Evolutionary conservation across 192 early-diverging fungal species (phyloP).

Genomic region (Chytriomyces sp.): DNA sequence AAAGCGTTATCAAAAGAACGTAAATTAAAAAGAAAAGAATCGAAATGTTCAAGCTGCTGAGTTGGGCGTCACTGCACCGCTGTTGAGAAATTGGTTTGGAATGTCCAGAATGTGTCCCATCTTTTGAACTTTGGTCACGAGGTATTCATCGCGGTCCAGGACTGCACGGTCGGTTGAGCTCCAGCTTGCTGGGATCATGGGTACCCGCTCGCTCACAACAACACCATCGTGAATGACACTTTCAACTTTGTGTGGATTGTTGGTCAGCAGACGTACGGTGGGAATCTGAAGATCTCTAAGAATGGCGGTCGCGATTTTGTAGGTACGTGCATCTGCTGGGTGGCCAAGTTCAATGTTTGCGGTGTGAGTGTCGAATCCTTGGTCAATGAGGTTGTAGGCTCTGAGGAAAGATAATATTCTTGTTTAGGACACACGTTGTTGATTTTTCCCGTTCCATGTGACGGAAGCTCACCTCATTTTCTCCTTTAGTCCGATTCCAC

Average conservation of each 20-base stretch:
- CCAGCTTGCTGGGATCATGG: conserved; percentile 94
- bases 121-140: conserved; percentile 85
- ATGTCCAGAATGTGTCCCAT: conserved; percentile 91
- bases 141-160: conserved; percentile 78
- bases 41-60: too few relatives aligned
- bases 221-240: conserved; percentile 74
- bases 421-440: not conserved
- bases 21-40: too few relatives aligned
- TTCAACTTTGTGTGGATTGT: conserved; percentile 94
- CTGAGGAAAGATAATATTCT: conserved; percentile 43
- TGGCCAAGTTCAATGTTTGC: conserved; percentile 91
- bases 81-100: conserved; percentile 29
- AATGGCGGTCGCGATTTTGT: conserved; percentile 87
- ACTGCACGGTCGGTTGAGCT: conserved; percentile 36
- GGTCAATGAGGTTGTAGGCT: conserved; percentile 96
- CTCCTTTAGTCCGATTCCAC: conserved; percentile 91
- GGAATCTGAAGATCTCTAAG: conserved; percentile 78
- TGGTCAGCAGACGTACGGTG: conserved; percentile 85
- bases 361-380: conserved; percentile 90
- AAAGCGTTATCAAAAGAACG: too few relatives aligned
- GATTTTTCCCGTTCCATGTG: too few relatives aligned
- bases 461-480: conserved; percentile 72
- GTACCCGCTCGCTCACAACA: conserved; percentile 78
- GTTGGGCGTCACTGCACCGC: not conserved
- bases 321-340: conserved; percentile 91